Conservation (phyloP, 331 rosid genomes). For the Quercus tomentella region DNA sequence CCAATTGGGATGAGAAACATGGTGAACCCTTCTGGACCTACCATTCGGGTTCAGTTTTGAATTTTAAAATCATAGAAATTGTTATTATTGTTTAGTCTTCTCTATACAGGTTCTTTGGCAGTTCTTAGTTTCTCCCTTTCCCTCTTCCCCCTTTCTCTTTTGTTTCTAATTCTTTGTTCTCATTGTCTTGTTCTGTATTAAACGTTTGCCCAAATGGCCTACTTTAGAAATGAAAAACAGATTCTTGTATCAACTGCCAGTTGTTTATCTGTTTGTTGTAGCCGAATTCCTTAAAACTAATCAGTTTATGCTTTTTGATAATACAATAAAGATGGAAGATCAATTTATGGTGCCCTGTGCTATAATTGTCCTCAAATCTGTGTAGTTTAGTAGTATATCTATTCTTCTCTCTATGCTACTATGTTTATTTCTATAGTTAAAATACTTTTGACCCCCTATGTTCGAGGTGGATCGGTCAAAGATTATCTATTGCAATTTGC, state of each 20-base stretch:
- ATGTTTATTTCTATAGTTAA: too few species aligned
- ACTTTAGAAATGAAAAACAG: constrained; percentile 24
- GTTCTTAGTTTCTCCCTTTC: constrained; percentile 19
- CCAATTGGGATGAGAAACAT: constrained; percentile 14
- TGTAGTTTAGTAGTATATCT: too few species aligned
- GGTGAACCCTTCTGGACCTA: constrained; percentile 16
- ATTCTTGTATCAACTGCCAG: constrained; percentile 1
- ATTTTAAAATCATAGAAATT: constrained; percentile 30
- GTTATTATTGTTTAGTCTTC: constrained; percentile 19
- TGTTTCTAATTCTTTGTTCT: neutral
- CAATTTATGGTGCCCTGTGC: neutral
- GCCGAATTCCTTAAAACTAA: neutral
- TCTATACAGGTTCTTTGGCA: constrained; percentile 35
- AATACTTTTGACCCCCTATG: too few species aligned
- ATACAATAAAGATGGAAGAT: neutral
- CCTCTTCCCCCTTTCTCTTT: neutral
- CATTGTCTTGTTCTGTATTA: constrained; percentile 14
- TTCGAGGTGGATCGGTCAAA: too few species aligned
- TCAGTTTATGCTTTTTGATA: neutral
- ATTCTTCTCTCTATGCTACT: too few species aligned
- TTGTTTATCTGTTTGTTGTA: neutral
- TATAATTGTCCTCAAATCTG: neutral
- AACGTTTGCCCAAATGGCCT: constrained; percentile 24
- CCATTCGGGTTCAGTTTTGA: constrained; percentile 33
- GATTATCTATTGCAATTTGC: too few species aligned